Conservation (phyloP, 495 filamentous ascomycete genomes). For the Margaritispora aquatica region DNA sequence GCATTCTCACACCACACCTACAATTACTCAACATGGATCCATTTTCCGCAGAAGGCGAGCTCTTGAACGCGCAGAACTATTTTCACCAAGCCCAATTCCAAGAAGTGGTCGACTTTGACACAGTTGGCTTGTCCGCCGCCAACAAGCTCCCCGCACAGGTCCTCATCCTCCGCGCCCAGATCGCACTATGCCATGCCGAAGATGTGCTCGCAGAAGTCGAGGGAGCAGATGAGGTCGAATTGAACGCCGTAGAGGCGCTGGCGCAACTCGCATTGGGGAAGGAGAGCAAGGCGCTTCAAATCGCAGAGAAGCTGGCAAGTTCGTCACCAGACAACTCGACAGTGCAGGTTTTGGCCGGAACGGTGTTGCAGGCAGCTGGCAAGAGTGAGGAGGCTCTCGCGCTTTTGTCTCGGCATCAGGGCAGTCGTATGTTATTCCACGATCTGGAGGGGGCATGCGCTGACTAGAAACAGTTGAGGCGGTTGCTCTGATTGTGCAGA, state of each 20-base stretch:
- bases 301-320: conserved; percentile 59
- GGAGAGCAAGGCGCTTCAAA: conserved; percentile 50
- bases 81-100: conserved; percentile 92
- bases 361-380: conserved; percentile 68
- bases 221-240: conserved; percentile 62
- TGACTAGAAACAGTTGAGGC: conserved; percentile 40
- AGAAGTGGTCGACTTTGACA: conserved; percentile 74
- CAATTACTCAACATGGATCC: conserved; percentile 63
- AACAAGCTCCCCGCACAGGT: conserved; percentile 76
- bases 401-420: conserved; percentile 74
- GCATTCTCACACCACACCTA: not conserved
- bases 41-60: conserved; percentile 90
- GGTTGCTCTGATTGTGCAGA: conserved; percentile 77
- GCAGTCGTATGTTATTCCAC: conserved; percentile 63
- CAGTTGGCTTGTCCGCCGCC: conserved; percentile 63
- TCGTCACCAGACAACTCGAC: conserved; percentile 63
- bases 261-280: conserved; percentile 62
- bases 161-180: conserved; percentile 70
- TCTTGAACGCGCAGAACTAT: conserved; percentile 90
- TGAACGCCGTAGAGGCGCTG: conserved; percentile 70
- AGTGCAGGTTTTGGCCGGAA: conserved; percentile 75
- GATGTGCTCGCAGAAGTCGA: conserved; percentile 63
- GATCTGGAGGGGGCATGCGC: conserved; percentile 6
- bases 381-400: conserved; percentile 78
- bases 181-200: conserved; percentile 71